Base-by-base conservation (phyloP, 2,329 filamentous ascomycete species). In the Cryphonectria carpinicola region DNA sequence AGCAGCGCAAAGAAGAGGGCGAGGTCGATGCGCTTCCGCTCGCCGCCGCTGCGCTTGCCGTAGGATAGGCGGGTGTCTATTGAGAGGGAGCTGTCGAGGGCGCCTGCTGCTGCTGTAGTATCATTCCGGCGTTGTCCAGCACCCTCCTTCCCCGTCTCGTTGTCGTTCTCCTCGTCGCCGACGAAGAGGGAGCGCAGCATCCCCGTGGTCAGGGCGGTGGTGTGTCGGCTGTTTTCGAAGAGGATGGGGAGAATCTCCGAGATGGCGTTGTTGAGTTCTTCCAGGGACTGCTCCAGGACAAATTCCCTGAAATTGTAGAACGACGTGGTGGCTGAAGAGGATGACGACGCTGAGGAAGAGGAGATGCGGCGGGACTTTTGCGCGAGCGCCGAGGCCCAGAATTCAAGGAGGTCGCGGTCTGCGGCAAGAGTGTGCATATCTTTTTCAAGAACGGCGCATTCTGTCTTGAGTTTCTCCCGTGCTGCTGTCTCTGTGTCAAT, bases 11-110 rank as follows among this genome's bases (percentile, higher is more conserved):
- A 80, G 72, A 80, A 79, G 25, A 80, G 74, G 35, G 79, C 79
- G 0, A 80, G 76, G 70, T 80, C 78, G 46, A 79, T 76, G 58
- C 79, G 78, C 63, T 79, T 80, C n/a, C 79, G 77, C 74, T 80
- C 78, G 67, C 79, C 79, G 37, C 78, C 76, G 72, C 77, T 79
- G n/a, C 76, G 76, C 73, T 80, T 80, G 22, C 76, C 74, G 66
- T 79, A 79, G 4, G 74, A 75, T 11, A 79, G 73, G 66, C 25
- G 78, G 71, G 66, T 71, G 52, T 46, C 46, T 25, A 60, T 22
- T 17, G 39, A 72, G 5, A 77, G 73, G 8, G 76, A 74, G 14
- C 69, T 71, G 67, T 78, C 75, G n/a, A 79, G 74, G 52, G 76
- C 67, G 14, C 5, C 46, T 39, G 25, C 58, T 43, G 17, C 13